Base-by-base conservation (phyloP, 257 asterid genomes). In the Gentiana macrophylla region DNA sequence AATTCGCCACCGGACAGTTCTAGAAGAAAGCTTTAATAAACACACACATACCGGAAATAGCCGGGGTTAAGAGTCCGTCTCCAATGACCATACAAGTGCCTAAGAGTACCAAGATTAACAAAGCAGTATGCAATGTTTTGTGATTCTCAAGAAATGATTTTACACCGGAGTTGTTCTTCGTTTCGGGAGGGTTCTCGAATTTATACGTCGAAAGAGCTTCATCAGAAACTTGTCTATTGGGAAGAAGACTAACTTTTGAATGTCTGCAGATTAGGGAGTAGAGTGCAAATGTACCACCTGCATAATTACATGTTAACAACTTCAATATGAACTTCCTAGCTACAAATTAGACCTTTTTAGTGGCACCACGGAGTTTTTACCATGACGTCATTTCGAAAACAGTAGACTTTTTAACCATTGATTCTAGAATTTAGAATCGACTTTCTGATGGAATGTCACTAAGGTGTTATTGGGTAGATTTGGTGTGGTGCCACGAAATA, bases 1-100 rank as follows among this genome's bases (percentile, higher is more conserved):
- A 37, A 38, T 13, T 37, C 4, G 47, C 47, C 32, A 54, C 4
- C 24, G 35, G 13, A 47, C 32, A 2, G 8, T 47, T 5, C 13
- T 32, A 3, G n/a, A 53, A 52, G 13, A 37, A 38, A 15, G 32
- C 51, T 36, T 10, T 6, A 43, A 15, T 3, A 13, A 13, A 24
- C 37, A 6, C 50, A 32, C 37, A 10, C 45, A 64, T 45, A 86
- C 98, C 96, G 52, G 98, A 91, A 66, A 91, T 84, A 57, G 95
- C 95, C 35, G 98, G 98, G 72, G 98, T 91, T 35, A 91, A 94
- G 38, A 91, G 68, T 52, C 98, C 98, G 75, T 91, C 98, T 49
- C 98, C 98, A 61, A 91, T 91, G 62, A 91, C 98, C 98, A 91
- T 91, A 72, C 98, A 91, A 79, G 98, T 91, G 57, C 98, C 98